phyloP scores from a whole-genome alignment of 768 basidiomycete genomes.

The Tubosaeta brunneosetosa region DNA sequence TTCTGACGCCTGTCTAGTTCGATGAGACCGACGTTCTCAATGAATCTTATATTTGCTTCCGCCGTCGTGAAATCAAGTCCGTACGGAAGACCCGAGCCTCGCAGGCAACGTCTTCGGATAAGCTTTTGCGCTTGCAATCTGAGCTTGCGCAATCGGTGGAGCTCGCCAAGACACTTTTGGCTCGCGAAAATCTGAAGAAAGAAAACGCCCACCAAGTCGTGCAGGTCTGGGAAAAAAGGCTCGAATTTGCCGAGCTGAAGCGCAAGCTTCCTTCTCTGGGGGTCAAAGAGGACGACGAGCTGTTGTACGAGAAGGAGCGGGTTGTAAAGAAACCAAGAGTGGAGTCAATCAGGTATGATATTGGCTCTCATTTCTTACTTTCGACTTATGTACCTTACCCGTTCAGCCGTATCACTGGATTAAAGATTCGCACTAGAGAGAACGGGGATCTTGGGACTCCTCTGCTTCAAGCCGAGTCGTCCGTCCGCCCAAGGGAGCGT shows the following conservation, averaged over 20 bases:
- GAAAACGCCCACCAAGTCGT: conserved; percentile 54
- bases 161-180: conserved; percentile 26
- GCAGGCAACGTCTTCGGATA: conserved; percentile 86
- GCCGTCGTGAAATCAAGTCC: conserved; percentile 89
- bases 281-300: conserved; percentile 65
- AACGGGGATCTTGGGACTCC: conserved; percentile 38
- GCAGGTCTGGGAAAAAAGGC: conserved; percentile 74
- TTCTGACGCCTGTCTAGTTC: conserved; percentile 39
- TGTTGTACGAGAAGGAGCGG: conserved; percentile 67
- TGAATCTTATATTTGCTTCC: conserved; percentile 96
- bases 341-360: conserved; percentile 15
- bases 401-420: conserved; percentile 41
- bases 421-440: conserved; percentile 52
- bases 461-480: conserved; percentile 39
- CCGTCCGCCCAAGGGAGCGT: conserved; percentile 65
- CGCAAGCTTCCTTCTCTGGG: conserved; percentile 61
- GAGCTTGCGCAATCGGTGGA: conserved; percentile 3
- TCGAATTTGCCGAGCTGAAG: conserved; percentile 74
- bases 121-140: conserved; percentile 52
- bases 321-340: conserved; percentile 55
- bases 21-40: conserved; percentile 51
- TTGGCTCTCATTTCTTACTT: too few relatives aligned
- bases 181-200: conserved; percentile 74
- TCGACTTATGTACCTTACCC: conserved; percentile 1
- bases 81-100: conserved; percentile 91